Evolutionary conservation across 106 monocot genomes (phyloP).

Genomic region (Platanthera zijinensis): DNA sequence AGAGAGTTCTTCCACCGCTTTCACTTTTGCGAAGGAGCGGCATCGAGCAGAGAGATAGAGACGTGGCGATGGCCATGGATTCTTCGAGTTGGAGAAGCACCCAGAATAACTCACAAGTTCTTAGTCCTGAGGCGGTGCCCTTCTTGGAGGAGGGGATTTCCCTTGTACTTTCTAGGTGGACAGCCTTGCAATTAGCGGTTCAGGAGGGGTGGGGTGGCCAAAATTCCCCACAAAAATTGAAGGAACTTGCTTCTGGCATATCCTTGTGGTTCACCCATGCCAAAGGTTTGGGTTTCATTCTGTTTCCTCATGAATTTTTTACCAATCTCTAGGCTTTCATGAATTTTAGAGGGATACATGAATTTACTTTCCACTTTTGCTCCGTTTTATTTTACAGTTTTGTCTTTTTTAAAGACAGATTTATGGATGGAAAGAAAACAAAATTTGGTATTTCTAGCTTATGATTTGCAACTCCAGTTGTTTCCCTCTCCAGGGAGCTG

Average conservation of each 20-base stretch:
- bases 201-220: conserved; percentile 38
- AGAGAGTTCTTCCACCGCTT: too few relatives aligned
- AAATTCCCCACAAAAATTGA: conserved; percentile 24
- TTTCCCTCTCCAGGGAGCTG: too few relatives aligned
- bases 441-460: too few relatives aligned
- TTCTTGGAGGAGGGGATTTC: conserved; percentile 22
- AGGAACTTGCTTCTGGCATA: conserved; percentile 21
- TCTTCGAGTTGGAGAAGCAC: background rate
- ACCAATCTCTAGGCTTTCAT: too few relatives aligned
- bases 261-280: conserved; percentile 33
- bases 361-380: too few relatives aligned
- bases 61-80: background rate
- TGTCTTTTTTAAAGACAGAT: too few relatives aligned
- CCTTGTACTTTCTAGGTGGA: conserved; percentile 37
- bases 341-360: too few relatives aligned
- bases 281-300: conserved; percentile 11
- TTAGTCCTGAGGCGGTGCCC: background rate
- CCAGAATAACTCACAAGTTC: background rate
- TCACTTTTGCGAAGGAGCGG: too few relatives aligned
- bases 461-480: too few relatives aligned
- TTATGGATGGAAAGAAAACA: too few relatives aligned
- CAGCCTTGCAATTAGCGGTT: conserved; percentile 38
- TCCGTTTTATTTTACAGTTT: too few relatives aligned
- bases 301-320: background rate
- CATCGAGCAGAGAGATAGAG: too few relatives aligned